A percentile compares a stretch with the other conserved stretches of the same genome.
Evolutionary conservation across 805 yeast genomes (phyloP).

Genomic region (Lipomyces yamadae): DNA sequence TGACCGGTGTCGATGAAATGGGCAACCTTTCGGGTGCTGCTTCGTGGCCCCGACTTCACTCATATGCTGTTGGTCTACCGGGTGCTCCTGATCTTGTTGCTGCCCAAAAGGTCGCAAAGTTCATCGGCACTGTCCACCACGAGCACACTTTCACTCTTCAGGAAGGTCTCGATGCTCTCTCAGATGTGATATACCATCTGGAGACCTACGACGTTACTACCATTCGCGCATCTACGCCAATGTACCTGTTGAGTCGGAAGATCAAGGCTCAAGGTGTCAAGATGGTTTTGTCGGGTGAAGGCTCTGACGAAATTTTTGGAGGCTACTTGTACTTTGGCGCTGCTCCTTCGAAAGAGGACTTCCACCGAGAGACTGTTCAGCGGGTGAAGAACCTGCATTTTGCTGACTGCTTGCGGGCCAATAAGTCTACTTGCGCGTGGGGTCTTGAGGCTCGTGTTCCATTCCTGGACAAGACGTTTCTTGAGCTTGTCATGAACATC

Average conservation of each 20-base stretch:
- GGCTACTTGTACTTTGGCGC: slow-evolving; percentile 97
- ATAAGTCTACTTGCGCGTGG: slow-evolving; percentile 99
- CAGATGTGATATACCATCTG: slow-evolving; percentile 92
- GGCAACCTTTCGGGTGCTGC: slow-evolving; percentile 80
- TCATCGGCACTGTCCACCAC: slow-evolving; percentile 94
- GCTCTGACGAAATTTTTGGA: slow-evolving; percentile 98
- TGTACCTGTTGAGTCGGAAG: slow-evolving; percentile 94
- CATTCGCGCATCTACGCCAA: slow-evolving; percentile 98
- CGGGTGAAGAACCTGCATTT: slow-evolving; percentile 96
- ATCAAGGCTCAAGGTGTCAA: slow-evolving; percentile 99
- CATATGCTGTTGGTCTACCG: slow-evolving; percentile 96
- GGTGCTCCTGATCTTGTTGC: slow-evolving; percentile 98
- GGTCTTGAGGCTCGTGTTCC: slow-evolving; percentile 99
- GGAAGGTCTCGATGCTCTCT: slow-evolving; percentile 94
- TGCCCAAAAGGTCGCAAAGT: slow-evolving; percentile 95
- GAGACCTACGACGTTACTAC: slow-evolving; percentile 99
- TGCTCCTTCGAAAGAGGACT: slow-evolving; percentile 91
- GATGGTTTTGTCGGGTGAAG: slow-evolving; percentile 99
- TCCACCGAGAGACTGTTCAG: slow-evolving; percentile 94
- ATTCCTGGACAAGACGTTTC: slow-evolving; percentile 91
- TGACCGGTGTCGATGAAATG: slow-evolving; percentile 89
- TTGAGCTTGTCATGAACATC: slow-evolving; percentile 91
- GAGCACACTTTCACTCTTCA: slow-evolving; percentile 96
- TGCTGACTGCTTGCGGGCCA: slow-evolving; percentile 97
- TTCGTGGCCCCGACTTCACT: slow-evolving; percentile 73